Base-by-base conservation (phyloP, 2,329 filamentous ascomycete genomes). In the Tolypocladium tundrense region DNA sequence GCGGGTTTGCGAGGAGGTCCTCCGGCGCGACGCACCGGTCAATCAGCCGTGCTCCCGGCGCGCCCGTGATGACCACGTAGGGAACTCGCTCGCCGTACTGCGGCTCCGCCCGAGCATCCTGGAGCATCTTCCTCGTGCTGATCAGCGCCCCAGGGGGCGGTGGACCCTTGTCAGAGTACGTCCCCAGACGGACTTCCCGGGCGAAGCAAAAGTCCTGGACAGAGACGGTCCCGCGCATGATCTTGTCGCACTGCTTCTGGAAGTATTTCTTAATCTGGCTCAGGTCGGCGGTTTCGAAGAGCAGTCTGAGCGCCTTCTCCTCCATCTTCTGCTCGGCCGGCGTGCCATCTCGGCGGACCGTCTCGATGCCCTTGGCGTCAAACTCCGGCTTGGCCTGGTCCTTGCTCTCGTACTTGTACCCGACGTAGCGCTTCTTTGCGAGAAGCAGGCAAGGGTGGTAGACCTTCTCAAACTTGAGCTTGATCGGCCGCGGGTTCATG, bases 331-430 rank as follows among this genome's bases (percentile, higher is more conserved):
- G 93, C 72, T 96, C 91, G 0, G 92, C 93, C 0, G 93, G 92
- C 0, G 92, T 97, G 43, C 94, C 94, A 69, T 99, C 94, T 54
- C 94, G 84, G 1, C 95, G 86, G 9, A 99, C 93, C 0, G 95
- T 99, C 76, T 99, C 95, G 62, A 97, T 99, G 37, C 95, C 94
- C 72, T 99, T 99, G 58, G 94, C 95, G 69, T 99, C 95, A 63
- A 97, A 97, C 1, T 96, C 89, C 0, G 94, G 93, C 63, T 86
- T 84, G 10, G 71, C 76, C 68, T 99, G 94, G 19, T 81, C 78
- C 42, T 82, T 83, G 63, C 79, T 83, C 69, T 99, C 94, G 74
- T 95, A 99, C 70, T 96, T 97, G 79, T 96, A 97, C 7, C 95
- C 95, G 4, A 97, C 95, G 66, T 99, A 99, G 57, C 94, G 88